Conservation (phyloP, 2,329 filamentous ascomycete genomes). For the Ceratocystis cacaofunesta region DNA sequence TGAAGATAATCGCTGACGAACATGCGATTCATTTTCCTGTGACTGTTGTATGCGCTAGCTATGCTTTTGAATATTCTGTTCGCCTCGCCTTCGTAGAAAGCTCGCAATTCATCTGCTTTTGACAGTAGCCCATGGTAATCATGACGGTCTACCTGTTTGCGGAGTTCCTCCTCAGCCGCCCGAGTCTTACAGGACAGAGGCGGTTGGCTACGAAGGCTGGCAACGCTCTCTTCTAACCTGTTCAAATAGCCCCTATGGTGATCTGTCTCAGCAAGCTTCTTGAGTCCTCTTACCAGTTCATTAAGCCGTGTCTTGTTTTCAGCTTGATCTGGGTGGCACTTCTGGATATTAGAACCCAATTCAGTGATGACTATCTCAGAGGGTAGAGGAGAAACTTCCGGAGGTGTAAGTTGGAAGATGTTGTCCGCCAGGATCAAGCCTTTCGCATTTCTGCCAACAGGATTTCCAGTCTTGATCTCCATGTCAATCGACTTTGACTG, state of each 20-base stretch:
- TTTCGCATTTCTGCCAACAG: background rate
- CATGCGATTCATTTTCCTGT: background rate
- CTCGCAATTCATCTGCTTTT: background rate
- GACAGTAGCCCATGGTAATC: background rate
- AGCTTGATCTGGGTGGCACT: background rate
- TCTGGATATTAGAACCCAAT: background rate
- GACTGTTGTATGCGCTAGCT: background rate
- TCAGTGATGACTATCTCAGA: background rate
- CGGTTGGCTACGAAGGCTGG: background rate
- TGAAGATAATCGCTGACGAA: background rate
- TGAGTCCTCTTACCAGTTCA: background rate
- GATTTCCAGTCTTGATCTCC: background rate
- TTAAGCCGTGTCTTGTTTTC: background rate
- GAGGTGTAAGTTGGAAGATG: background rate
- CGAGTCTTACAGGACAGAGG: background rate
- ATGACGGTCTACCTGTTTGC: background rate
- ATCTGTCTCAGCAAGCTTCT: background rate
- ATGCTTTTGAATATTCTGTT: background rate
- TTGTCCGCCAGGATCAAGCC: background rate
- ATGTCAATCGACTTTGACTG: background rate
- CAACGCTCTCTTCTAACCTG: background rate
- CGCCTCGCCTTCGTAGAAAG: background rate
- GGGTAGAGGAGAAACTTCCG: background rate
- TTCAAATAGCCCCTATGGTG: slow-evolving; percentile 7
- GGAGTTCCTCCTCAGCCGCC: background rate